These are phyloP conservation scores for Paxillus involutus DNA, from an alignment of 768 basidiomycete species.

Conservation along the genomic window DNA sequence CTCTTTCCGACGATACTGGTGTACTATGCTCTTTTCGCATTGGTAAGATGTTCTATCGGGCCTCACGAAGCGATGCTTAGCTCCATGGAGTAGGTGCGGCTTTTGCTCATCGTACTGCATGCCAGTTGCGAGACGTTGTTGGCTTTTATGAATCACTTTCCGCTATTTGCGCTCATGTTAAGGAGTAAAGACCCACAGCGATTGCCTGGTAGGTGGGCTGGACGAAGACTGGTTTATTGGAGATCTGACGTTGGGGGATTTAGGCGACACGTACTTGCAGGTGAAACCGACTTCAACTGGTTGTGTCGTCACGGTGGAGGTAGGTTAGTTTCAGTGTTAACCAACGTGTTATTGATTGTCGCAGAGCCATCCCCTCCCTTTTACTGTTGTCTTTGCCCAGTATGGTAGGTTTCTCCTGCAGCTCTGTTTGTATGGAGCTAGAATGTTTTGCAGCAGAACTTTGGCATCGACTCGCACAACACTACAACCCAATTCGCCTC, in stretches of 20 bases:
- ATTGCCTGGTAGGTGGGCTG: conserved; percentile 60
- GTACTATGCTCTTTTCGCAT: conserved; percentile 82
- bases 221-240: not conserved
- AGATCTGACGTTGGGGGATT: not conserved
- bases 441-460: conserved; percentile 40
- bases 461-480: conserved; percentile 47
- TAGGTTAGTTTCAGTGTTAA: not conserved
- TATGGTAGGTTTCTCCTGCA: conserved; percentile 41
- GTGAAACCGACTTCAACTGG: conserved; percentile 27
- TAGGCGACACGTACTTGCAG: conserved; percentile 29
- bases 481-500: conserved; percentile 61
- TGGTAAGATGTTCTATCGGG: conserved; percentile 36
- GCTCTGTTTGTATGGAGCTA: not conserved
- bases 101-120: conserved; percentile 57
- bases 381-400: conserved; percentile 55
- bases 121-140: conserved; percentile 63
- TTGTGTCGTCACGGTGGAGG: conserved; percentile 20
- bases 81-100: conserved; percentile 41
- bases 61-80: not conserved
- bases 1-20: conserved; percentile 82
- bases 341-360: conserved; percentile 1
- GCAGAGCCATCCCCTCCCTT: conserved; percentile 54
- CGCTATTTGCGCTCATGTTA: conserved; percentile 85
- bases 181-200: conserved; percentile 81
- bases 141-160: conserved; percentile 89